Base-by-base conservation (phyloP, 2,329 filamentous ascomycete species). In the Scedosporium apiospermum region DNA sequence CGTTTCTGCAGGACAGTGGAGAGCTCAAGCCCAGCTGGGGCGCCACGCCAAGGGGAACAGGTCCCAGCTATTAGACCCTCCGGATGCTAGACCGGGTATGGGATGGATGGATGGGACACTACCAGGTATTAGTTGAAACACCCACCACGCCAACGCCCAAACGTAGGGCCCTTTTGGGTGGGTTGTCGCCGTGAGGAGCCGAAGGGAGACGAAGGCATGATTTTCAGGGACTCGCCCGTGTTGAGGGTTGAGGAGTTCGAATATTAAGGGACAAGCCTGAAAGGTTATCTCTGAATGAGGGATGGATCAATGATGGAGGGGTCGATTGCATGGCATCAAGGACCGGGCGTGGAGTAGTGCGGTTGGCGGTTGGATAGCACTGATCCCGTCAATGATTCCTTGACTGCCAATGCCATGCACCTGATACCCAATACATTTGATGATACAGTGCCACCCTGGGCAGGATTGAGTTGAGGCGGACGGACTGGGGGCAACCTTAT, bases 391-490 rank as follows among this genome's bases (percentile, higher is more conserved):
- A 38, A 14, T 14, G 34, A 38, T 38, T 38, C 34, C 34, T 38
- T 12, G 34, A 38, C 34, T 38, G 18, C 27, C 57, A 18, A 21
- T 58, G 57, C 27, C 23, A 23, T 38, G 34, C 57, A 18, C 57
- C 34, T 27, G 6, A 42, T 58, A 42, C n/a, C 30, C 57, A 18
- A 58, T 38, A 38, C 34, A 38, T 38, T 38, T 58, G 57, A 58
- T 51, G 59, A 61, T 51, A 61, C 49, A 61, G 59, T 61, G 49
- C 34, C 59, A 61, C 59, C 16, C 14, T 44, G 10, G 44, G 51
- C 27, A 61, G 42, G 59, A 55, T 55, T 55, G 18, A 55, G 34
- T 38, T 14, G 34, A 55, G 16, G 51, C 12, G 18, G 51, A 55
- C 2, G 51, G 12, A 27, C 51, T 23, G 23, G 18, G 18, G 23